Conservation (phyloP, 352 stramenopile genomes). For the Phytophthora constricta region DNA sequence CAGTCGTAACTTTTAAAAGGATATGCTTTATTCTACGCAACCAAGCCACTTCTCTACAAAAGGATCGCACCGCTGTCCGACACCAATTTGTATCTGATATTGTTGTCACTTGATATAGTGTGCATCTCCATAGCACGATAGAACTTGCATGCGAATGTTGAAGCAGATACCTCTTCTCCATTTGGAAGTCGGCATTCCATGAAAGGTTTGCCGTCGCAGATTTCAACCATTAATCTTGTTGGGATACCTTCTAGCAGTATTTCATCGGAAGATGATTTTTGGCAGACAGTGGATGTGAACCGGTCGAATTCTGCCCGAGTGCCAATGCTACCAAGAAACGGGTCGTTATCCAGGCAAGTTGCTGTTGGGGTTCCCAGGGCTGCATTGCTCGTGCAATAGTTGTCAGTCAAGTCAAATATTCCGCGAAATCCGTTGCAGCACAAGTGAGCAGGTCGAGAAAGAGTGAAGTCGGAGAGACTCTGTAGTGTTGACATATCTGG, state of each 20-base stretch:
- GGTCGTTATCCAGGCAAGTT: slow-evolving; percentile 15
- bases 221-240: slow-evolving; percentile 24
- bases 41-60: too few relatives aligned
- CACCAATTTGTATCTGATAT: slow-evolving; percentile 22
- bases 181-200: slow-evolving; percentile 10
- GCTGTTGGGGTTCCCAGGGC: slow-evolving; percentile 9
- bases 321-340: slow-evolving; percentile 20
- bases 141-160: slow-evolving; percentile 34
- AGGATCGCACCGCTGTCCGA: too few relatives aligned
- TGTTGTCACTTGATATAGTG: slow-evolving; percentile 23
- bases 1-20: too few relatives aligned
- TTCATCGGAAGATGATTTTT: slow-evolving; percentile 14
- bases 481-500: slow-evolving; percentile 17
- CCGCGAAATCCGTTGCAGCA: slow-evolving; percentile 39
- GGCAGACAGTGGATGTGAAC: slow-evolving; percentile 19
- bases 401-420: slow-evolving; percentile 22
- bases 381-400: slow-evolving; percentile 15
- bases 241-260: slow-evolving; percentile 2
- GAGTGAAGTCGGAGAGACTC: slow-evolving; percentile 9
- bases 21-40: too few relatives aligned
- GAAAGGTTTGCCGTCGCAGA: slow-evolving; percentile 32
- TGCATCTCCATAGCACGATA: slow-evolving; percentile 24
- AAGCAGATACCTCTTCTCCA: slow-evolving; percentile 19
- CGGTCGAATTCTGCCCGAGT: slow-evolving; percentile 16
- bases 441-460: slow-evolving; percentile 15